Evolutionary conservation across 2,329 filamentous ascomycete species (phyloP).

Genomic region (Chrysoporthe puriensis): DNA sequence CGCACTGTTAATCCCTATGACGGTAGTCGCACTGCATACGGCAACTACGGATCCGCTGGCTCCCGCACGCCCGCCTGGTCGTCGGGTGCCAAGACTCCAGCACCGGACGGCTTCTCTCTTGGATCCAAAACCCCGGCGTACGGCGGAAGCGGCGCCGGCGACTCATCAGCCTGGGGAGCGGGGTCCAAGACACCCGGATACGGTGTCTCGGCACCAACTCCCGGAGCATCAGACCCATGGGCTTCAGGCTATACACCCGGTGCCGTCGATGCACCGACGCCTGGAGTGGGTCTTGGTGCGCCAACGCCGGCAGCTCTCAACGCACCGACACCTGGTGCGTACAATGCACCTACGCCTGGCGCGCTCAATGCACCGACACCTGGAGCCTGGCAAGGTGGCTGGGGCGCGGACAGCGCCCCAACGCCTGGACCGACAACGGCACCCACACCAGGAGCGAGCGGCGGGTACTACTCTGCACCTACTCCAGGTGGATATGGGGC

Average conservation of each 20-base stretch:
- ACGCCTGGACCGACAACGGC: conserved; percentile 65
- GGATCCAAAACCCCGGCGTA: conserved; percentile 74
- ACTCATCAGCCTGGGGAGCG: conserved; percentile 62
- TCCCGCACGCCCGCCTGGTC: conserved; percentile 78
- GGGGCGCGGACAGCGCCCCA: conserved; percentile 66
- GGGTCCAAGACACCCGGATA: conserved; percentile 81
- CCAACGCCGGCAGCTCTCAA: conserved; percentile 63
- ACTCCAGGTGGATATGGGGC: conserved; percentile 66
- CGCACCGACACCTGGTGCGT: conserved; percentile 73
- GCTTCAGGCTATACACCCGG: conserved; percentile 51
- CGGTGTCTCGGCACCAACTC: conserved; percentile 61
- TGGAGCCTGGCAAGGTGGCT: conserved; percentile 63
- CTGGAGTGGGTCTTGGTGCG: conserved; percentile 60
- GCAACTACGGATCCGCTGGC: conserved; percentile 46
- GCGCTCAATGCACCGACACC: conserved; percentile 70
- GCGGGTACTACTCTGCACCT: conserved; percentile 63
- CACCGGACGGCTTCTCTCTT: conserved; percentile 64
- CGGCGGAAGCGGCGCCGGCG: conserved; percentile 43
- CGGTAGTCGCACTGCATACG: conserved; percentile 74
- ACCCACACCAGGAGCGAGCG: conserved; percentile 70
- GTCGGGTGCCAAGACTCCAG: conserved; percentile 74
- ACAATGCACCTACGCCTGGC: conserved; percentile 66
- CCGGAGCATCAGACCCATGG: conserved; percentile 64
- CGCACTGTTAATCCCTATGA: conserved; percentile 73
- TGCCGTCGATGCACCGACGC: conserved; percentile 72